Evolutionary conservation across 306 rosid genomes (phyloP).

Genomic region (Trifolium fragiferum): DNA sequence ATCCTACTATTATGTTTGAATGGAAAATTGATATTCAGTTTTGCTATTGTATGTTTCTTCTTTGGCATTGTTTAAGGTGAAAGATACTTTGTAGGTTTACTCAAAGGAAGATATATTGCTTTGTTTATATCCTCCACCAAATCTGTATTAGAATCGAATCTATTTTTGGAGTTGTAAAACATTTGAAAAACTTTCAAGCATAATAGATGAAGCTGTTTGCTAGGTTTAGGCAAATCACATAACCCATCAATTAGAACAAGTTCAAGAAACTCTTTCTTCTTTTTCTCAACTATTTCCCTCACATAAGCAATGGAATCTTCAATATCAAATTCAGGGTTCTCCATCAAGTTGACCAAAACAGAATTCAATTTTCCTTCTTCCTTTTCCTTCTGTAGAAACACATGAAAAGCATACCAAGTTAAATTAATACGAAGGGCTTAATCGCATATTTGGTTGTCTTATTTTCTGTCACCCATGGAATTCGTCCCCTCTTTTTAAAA

Average conservation of each 20-base stretch:
- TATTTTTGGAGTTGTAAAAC: conserved; percentile 51
- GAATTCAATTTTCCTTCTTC: conserved; percentile 25
- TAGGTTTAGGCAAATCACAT: conserved; percentile 42
- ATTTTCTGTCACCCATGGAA: not conserved
- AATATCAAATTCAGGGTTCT: conserved; percentile 12
- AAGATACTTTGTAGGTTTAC: not conserved
- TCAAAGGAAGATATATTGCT: conserved; percentile 54
- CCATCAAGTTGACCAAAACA: conserved; percentile 10
- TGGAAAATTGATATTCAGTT: not conserved
- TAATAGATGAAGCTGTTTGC: conserved; percentile 47
- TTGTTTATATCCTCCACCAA: conserved; percentile 48
- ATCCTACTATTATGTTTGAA: not conserved
- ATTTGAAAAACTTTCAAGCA: conserved; percentile 58
- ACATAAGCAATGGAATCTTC: conserved; percentile 32
- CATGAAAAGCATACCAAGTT: not conserved
- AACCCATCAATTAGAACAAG: conserved; percentile 48
- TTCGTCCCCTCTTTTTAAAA: not conserved
- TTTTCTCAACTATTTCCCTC: conserved; percentile 39
- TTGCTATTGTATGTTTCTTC: conserved; percentile 13
- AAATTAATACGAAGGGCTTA: not conserved
- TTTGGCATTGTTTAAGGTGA: conserved; percentile 30
- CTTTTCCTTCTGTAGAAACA: conserved; percentile 1
- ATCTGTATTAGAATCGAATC: conserved; percentile 50
- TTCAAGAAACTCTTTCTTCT: conserved; percentile 48
- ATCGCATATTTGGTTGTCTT: not conserved